Conservation (phyloP, 331 rosid species). For the Quercus lobata region DNA sequence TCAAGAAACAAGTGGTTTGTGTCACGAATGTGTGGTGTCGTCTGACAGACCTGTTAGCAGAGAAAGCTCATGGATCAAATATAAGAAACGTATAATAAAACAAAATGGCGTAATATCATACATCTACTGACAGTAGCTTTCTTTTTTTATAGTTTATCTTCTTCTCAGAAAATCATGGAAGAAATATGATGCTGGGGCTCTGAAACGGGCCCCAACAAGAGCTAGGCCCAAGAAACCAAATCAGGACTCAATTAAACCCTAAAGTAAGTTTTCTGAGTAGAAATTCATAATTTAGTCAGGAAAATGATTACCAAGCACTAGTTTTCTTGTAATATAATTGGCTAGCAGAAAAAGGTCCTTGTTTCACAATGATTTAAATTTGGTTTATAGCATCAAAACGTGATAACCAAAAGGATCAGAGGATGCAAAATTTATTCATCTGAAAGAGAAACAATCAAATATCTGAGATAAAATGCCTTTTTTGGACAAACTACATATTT, state of each 20-base stretch:
- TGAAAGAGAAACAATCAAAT: background rate
- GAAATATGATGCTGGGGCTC: background rate
- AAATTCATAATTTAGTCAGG: background rate
- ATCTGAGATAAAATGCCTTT: background rate
- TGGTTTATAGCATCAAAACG: background rate
- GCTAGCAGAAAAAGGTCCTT: background rate
- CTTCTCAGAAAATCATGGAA: background rate
- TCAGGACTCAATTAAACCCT: background rate
- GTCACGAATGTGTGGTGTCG: constrained; percentile 67
- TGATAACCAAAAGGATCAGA: background rate
- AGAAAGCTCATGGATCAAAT: background rate
- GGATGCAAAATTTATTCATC: background rate
- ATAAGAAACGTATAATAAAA: background rate
- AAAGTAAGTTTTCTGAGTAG: background rate
- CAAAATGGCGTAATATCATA: background rate
- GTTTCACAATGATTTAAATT: background rate
- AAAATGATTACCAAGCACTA: background rate
- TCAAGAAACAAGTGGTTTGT: constrained; percentile 93
- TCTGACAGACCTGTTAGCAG: constrained; percentile 63
- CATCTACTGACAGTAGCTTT: background rate
- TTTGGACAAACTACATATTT: background rate
- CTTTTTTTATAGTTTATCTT: background rate
- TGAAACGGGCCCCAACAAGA: background rate
- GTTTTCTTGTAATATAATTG: background rate
- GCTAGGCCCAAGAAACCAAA: background rate